phyloP scores from a whole-genome alignment of 176 grass and related monocot species.

The Aegilops umbellulata region DNA sequence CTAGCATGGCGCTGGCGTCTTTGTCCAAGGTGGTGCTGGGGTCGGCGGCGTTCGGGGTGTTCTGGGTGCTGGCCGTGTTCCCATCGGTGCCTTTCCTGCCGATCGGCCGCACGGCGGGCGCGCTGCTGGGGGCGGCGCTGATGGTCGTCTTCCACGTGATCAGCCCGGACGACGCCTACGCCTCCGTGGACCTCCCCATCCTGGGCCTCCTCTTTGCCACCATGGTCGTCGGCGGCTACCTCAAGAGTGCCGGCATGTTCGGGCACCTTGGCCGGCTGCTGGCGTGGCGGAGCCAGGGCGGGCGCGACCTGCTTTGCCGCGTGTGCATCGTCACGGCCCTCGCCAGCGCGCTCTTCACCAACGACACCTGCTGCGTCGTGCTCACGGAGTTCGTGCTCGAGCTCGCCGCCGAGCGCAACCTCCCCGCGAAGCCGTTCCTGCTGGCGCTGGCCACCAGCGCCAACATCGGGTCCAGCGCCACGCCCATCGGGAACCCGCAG shows the following conservation, averaged over 20 bases:
- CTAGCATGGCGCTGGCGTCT: constrained; percentile 55
- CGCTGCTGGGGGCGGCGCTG: constrained; percentile 76
- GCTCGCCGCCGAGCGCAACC: constrained; percentile 72
- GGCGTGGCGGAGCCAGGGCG: constrained; percentile 82
- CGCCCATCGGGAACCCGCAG: constrained; percentile 98
- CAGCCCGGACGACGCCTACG: constrained; percentile 71
- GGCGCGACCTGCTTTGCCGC: constrained; percentile 83
- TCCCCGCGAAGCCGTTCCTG: constrained; percentile 79
- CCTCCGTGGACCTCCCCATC: constrained; percentile 86
- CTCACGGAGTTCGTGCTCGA: constrained; percentile 96
- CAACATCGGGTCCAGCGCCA: constrained; percentile 85
- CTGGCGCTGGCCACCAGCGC: constrained; percentile 85
- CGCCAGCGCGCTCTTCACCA: constrained; percentile 87
- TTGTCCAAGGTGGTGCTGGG: constrained; percentile 60
- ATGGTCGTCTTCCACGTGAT: constrained; percentile 91
- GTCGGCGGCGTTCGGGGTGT: constrained; percentile 67
- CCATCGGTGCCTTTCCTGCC: constrained; percentile 95
- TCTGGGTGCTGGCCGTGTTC: constrained; percentile 97
- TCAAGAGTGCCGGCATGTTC: constrained; percentile 91
- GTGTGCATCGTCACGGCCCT: constrained; percentile 88
- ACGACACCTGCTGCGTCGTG: constrained; percentile 97
- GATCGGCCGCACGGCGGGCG: constrained; percentile 83
- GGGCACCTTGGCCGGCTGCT: constrained; percentile 65
- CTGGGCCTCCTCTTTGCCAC: constrained; percentile 89
- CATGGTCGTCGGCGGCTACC: constrained; percentile 92